Evolutionary conservation across 2,329 filamentous ascomycete species (phyloP), one percentile per base, ranked within the genome.

Genomic region (Alternaria metachromatica): DNA sequence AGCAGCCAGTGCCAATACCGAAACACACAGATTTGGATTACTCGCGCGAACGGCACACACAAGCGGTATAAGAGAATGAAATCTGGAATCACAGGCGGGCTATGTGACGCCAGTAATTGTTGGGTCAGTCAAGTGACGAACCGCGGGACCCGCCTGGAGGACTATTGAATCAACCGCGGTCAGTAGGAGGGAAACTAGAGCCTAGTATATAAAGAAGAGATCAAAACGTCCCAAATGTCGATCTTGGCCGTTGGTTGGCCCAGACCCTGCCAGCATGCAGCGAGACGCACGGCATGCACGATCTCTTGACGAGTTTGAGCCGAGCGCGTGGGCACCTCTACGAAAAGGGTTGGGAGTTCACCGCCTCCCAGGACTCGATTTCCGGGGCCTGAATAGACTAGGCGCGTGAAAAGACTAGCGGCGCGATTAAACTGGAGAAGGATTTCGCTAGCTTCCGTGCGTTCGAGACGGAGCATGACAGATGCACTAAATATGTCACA

Each of bases 391-490:
- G 60, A 45, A 48, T 54, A 62, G 56, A 44, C 66, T 70, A 71
- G 59, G 33, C 58, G 25, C 57, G 61, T 62, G 63, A 58, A 54
- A 30, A 45, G 57, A 67, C 33, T 73, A 70, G 72, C 68, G 61
- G 60, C 58, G 61, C 55, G 65, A 72, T 66, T 68, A 74, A 74
- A 73, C 59, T 71, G 72, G 71, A 60, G 69, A 68, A 68, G 48
- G 23, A 58, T 28, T 62, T 66, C 51, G 58, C 50, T 66, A 50
- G 46, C 46, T 57, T 63, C 44, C 49, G 55, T 46, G 58, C 44
- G 58, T 59, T 59, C 58, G 63, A 58, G 59, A 65, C 54, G 59
- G 64, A 63, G 62, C 63, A 69, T 69, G 66, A 67, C 65, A 70
- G 62, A 58, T 63, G 66, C 64, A 49, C 63, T 74, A 67, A 63